A percentile compares a stretch with the other conserved stretches of the same genome.
phyloP scores from a whole-genome alignment of 108 stramenopile genomes.

The Pinguiococcus pyrenoidosus region DNA sequence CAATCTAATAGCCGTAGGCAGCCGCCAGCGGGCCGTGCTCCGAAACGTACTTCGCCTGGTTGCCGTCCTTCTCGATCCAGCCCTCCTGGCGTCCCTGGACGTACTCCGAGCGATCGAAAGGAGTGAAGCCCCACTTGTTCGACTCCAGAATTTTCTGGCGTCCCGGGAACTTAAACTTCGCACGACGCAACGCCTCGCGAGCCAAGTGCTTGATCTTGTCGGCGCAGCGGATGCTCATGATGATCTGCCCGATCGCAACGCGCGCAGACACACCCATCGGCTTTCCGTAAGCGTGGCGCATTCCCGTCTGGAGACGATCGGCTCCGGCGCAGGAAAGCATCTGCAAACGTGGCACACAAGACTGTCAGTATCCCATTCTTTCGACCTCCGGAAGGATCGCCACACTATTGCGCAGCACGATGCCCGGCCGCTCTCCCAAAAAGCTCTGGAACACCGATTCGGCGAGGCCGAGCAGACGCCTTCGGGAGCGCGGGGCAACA shows the following conservation, averaged over 20 bases:
- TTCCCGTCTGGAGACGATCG: conserved; percentile 94
- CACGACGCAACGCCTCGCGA: conserved; percentile 81
- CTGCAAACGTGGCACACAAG: too few species aligned
- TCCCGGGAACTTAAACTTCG: conserved; percentile 99
- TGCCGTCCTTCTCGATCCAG: conserved; percentile 50
- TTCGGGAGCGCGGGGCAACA: too few species aligned
- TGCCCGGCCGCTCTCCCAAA: too few species aligned
- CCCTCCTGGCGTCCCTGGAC: conserved; percentile 75
- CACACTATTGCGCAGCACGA: too few species aligned
- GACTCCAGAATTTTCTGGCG: conserved; percentile 98
- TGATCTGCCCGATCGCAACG: conserved; percentile 93
- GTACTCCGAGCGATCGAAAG: conserved; percentile 77
- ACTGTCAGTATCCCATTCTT: too few species aligned
- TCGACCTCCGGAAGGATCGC: too few species aligned
- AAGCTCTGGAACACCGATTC: too few species aligned
- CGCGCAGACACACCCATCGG: conserved; percentile 97
- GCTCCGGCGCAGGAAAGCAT: conserved; percentile 99
- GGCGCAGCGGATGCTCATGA: conserved; percentile 84
- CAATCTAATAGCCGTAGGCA: not conserved
- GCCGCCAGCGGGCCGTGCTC: conserved; percentile 29
- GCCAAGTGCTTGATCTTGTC: conserved; percentile 49
- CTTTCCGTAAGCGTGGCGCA: conserved; percentile 99
- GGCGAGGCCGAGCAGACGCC: too few species aligned
- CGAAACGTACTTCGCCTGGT: conserved; percentile 42
- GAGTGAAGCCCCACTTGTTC: conserved; percentile 99